Evolutionary conservation across 179 eudicot species (phyloP).

Genomic region (Heliamphora ciliata): DNA sequence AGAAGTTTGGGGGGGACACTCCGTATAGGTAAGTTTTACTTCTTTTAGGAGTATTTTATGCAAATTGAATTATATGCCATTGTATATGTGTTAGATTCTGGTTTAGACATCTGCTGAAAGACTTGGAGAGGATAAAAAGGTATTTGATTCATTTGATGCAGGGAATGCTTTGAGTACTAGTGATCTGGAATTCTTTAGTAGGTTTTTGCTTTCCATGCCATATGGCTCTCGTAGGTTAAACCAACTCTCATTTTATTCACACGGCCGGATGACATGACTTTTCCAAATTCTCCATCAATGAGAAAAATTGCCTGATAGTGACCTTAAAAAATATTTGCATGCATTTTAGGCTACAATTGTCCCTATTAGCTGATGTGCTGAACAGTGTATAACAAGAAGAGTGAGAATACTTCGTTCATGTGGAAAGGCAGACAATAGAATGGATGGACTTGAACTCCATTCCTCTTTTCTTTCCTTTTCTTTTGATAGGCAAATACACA

Average conservation of each 20-base stretch:
- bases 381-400: not conserved
- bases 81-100: not conserved
- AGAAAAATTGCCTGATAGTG: not conserved
- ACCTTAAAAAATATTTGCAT: not conserved
- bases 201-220: not conserved
- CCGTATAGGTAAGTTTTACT: slow-evolving; percentile 51
- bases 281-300: not conserved
- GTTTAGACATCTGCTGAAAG: not conserved
- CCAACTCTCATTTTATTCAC: not conserved
- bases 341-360: slow-evolving; percentile 7
- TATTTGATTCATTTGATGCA: not conserved
- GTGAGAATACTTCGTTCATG: not conserved
- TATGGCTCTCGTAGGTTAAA: slow-evolving; percentile 1
- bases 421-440: not conserved
- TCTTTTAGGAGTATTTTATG: not conserved
- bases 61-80: not conserved
- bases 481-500: too few relatives aligned
- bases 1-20: slow-evolving; percentile 73
- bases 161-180: not conserved
- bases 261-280: not conserved
- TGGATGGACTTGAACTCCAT: too few relatives aligned
- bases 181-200: slow-evolving; percentile 6
- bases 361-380: not conserved
- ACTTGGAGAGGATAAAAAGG: not conserved
- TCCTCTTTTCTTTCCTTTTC: too few relatives aligned